Evolutionary conservation across 1,284 basidiomycete genomes (phyloP), one percentile per base, ranked within the genome.

Genomic region (Erythrobasidium hasegawianum): DNA sequence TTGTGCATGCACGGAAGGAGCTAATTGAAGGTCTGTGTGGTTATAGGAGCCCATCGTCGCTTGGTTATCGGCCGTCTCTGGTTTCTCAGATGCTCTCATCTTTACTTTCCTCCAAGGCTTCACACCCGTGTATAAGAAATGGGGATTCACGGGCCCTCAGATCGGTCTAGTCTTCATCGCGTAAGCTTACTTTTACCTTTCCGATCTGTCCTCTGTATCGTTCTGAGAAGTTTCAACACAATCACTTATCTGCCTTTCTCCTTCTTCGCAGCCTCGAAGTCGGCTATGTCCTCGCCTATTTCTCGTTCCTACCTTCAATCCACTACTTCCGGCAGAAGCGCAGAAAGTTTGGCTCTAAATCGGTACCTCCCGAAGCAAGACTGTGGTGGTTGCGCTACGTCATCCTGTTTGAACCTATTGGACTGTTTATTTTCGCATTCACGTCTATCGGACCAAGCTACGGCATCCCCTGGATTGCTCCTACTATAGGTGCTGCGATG

Each of bases 61-160:
- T 8, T 77, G 69, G 65, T 72, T 77, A 10, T 79, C 78, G 27
- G 74, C 79, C 13, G 72, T 80, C 10, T 77, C 76, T 20, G 79
- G 79, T 54, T 80, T 80, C 74, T 75, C 74, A 22, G 75, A 76
- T 59, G 71, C 75, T 13, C 68, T 76, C 20, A 57, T 60, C 70
- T 80, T 80, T 69, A 79, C 77, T 52, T 80, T 79, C 72, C 67
- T 79, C 49, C 76, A 80, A 68, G 75, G 76, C 0, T 80, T 78
- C 73, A 71, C 72, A 5, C 75, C 77, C 1, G 77, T 80, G n/a
- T 80, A 76, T 72, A 67, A 72, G 67, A 76, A 79, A 57, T 81
- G 78, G 77, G 72, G 72, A 18, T 79, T 80, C 69, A 70, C 67
- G 20, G 73, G 75, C 0, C 68, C 75, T n/a, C 69, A 75, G 29